phyloP scores from a whole-genome alignment of 108 stramenopile species.

The Conticribra weissflogii region DNA sequence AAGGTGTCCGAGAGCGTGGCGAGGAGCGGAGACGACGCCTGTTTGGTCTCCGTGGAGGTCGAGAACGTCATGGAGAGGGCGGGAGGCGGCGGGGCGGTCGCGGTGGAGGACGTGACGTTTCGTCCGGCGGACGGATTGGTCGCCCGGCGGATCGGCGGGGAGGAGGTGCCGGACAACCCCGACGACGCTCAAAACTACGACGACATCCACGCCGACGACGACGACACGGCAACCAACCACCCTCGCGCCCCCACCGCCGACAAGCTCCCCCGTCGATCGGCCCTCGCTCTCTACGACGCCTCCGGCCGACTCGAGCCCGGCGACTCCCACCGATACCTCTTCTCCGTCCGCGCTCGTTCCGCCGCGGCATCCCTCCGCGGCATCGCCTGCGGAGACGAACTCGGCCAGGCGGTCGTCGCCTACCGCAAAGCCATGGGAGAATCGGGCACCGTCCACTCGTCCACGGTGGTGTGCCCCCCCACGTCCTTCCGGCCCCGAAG shows the following conservation, averaged over 20 bases:
- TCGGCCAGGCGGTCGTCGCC: constrained; percentile 70
- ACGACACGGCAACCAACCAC: too few species aligned
- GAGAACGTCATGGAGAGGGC: constrained; percentile 60
- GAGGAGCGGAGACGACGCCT: constrained; percentile 62
- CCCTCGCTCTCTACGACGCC: constrained; percentile 57
- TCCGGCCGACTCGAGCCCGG: constrained; percentile 70
- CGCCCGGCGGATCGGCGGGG: constrained; percentile 46
- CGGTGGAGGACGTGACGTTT: constrained; percentile 62
- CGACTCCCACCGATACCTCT: constrained; percentile 65
- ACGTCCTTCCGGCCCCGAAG: constrained; percentile 15
- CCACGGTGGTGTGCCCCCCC: constrained; percentile 63
- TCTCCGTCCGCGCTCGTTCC: constrained; percentile 57
- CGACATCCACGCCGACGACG: too few species aligned
- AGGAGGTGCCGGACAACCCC: too few species aligned
- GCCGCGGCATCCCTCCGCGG: constrained; percentile 53
- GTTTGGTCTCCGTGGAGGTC: constrained; percentile 65
- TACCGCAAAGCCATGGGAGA: constrained; percentile 87
- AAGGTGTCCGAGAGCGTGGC: constrained; percentile 46
- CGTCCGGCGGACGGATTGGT: constrained; percentile 57
- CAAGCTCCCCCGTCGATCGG: too few species aligned
- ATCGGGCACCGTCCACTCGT: constrained; percentile 62
- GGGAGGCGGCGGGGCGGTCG: constrained; percentile 38
- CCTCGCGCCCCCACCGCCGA: too few species aligned
- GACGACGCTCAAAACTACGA: constrained; percentile 2
- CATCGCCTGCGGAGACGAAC: constrained; percentile 77